Evolutionary conservation across 192 early-diverging fungal species (phyloP).

Genomic region (Backusella tarrabulga): DNA sequence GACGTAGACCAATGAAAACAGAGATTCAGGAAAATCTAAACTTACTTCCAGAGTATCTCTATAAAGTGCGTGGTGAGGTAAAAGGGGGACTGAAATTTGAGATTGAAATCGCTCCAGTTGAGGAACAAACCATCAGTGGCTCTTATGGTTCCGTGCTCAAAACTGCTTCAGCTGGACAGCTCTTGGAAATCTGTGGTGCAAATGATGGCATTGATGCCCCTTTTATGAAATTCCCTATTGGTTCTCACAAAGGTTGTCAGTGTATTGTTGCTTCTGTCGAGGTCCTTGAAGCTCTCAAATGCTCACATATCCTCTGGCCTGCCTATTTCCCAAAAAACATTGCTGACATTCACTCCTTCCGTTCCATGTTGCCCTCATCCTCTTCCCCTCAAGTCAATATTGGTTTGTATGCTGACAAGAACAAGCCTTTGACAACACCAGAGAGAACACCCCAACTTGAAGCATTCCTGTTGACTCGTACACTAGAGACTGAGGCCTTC

Average conservation of each 20-base stretch:
- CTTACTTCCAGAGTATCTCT: background rate
- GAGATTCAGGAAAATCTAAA: background rate
- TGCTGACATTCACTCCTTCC: background rate
- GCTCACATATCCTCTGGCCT: background rate
- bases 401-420: background rate
- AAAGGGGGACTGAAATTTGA: background rate
- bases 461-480: background rate
- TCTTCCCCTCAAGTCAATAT: background rate
- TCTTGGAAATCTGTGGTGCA: background rate
- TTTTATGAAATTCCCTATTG: background rate
- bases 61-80: background rate
- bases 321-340: background rate
- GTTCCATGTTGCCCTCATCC: background rate
- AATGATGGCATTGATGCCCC: background rate
- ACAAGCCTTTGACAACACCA: background rate
- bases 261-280: background rate
- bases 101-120: background rate
- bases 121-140: background rate
- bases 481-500: background rate
- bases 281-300: background rate
- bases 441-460: background rate
- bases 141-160: background rate
- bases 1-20: background rate
- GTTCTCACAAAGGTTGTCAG: background rate
- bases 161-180: background rate